A percentile compares a stretch with the other conserved stretches of the same genome.
These are phyloP conservation scores for Hippophae tibetana DNA, from an alignment of 306 rosid species.

Conservation along the genomic window DNA sequence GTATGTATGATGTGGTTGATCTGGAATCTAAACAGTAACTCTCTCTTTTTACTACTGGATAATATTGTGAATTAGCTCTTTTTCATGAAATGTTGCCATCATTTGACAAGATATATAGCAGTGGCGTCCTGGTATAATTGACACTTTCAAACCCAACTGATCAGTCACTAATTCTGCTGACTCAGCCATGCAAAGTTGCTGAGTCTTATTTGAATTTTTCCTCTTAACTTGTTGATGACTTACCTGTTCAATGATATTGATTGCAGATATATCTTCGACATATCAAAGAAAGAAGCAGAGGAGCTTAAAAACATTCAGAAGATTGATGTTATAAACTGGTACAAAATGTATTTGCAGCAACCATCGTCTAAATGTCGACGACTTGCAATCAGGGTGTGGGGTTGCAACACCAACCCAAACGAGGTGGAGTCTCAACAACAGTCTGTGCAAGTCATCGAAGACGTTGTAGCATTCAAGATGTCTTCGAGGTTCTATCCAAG, in stretches of 20 bases:
- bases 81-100: too few species aligned
- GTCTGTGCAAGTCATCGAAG: slow-evolving; percentile 41
- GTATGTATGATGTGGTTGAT: slow-evolving; percentile 22
- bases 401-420: slow-evolving; percentile 60
- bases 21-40: too few species aligned
- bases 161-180: too few species aligned
- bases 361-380: slow-evolving; percentile 70
- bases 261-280: slow-evolving; percentile 72
- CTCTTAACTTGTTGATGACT: not conserved
- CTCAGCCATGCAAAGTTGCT: too few species aligned
- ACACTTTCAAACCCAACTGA: too few species aligned
- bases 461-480: slow-evolving; percentile 50
- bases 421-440: slow-evolving; percentile 33
- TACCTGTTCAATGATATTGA: not conserved
- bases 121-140: too few species aligned
- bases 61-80: too few species aligned
- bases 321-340: slow-evolving; percentile 65
- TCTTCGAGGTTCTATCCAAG: slow-evolving; percentile 56
- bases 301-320: slow-evolving; percentile 49
- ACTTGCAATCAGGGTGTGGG: slow-evolving; percentile 74
- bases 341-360: slow-evolving; percentile 47
- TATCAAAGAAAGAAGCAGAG: slow-evolving; percentile 68
- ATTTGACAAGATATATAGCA: too few species aligned
- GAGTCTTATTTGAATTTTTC: not conserved
- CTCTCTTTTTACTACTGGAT: too few species aligned